phyloP scores from a whole-genome alignment of 2,329 filamentous ascomycete species.

The Cladophialophora psammophila region DNA sequence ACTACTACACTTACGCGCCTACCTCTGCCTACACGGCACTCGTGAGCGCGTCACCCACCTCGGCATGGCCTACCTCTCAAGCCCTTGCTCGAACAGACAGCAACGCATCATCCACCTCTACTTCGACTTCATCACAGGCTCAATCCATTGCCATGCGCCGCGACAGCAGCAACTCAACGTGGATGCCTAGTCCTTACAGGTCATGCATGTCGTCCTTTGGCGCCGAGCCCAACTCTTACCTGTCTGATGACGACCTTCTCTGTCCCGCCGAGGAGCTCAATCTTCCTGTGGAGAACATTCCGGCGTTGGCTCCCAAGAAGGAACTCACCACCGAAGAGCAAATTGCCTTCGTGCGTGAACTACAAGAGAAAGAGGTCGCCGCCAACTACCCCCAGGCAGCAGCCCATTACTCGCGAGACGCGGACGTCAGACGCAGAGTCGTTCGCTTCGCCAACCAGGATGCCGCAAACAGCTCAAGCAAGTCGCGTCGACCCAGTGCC shows the following conservation, averaged over 20 bases:
- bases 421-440: conserved; percentile 32
- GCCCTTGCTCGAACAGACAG: conserved; percentile 29
- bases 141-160: conserved; percentile 37
- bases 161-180: conserved; percentile 39
- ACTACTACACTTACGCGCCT: conserved; percentile 30
- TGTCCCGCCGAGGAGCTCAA: conserved; percentile 29
- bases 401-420: conserved; percentile 19
- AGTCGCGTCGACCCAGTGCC: conserved; percentile 34
- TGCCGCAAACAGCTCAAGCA: conserved; percentile 19
- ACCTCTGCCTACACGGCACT: conserved; percentile 36
- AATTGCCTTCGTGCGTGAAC: conserved; percentile 39
- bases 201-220: conserved; percentile 40
- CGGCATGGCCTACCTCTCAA: conserved; percentile 32
- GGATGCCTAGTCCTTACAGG: conserved; percentile 40
- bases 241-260: conserved; percentile 41
- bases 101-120: conserved; percentile 29
- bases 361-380: conserved; percentile 39
- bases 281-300: conserved; percentile 38
- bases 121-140: conserved; percentile 17
- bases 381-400: conserved; percentile 25
- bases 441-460: conserved; percentile 37
- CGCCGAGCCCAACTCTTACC: conserved; percentile 37
- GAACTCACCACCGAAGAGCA: conserved; percentile 42
- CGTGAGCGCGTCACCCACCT: conserved; percentile 36
- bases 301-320: conserved; percentile 33